Evolutionary conservation across 1,139 yeast genomes (phyloP), one percentile per base, ranked within the genome.

Genomic region (Magnusiomyces paraingens): DNA sequence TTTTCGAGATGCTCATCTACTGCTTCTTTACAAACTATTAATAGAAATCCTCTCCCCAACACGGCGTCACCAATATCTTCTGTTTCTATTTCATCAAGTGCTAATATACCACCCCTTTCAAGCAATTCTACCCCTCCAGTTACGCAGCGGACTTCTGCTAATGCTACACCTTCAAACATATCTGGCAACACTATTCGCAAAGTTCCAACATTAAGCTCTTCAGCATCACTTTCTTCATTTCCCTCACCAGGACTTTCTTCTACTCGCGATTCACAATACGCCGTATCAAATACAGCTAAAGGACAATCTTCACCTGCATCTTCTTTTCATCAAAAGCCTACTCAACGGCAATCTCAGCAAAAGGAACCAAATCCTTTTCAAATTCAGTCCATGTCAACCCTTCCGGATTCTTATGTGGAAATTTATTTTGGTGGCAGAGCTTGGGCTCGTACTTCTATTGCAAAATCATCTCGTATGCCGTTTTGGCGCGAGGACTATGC

Each of bases 401-500:
- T 38, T 18, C 42, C 41, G 6, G 46, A 50, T 20, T 20, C 47
- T 26, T 81, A 80, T 59, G 80, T 81, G 1, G 85, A 81, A 61
- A 77, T 80, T 3, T 69, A 75, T 44, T 76, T 78, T 75, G 78
- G 81, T 74, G 78, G 78, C 3, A 69, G 73, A 53, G 78, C 81
- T 1, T 79, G 82, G 80, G 79, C 82, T 17, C 68, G 84, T 53
- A 81, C 85, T 0, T 81, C 80, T 8, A 69, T 75, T 2, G 80
- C 79, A 0, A 65, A 69, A 32, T 71, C 70, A 54, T 68, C 60
- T 8, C 61, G 62, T 53, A 17, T 17, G 6, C 83, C 83, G 14
- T 79, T 79, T 60, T 80, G 83, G 83, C 75, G 80, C 58, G 83
- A 80, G 62, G 80, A 78, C 52, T 80, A 79, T 58, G 66, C 73